Evolutionary conservation across 345 rosid genomes (phyloP).

Genomic region (Moringa oleifera): DNA sequence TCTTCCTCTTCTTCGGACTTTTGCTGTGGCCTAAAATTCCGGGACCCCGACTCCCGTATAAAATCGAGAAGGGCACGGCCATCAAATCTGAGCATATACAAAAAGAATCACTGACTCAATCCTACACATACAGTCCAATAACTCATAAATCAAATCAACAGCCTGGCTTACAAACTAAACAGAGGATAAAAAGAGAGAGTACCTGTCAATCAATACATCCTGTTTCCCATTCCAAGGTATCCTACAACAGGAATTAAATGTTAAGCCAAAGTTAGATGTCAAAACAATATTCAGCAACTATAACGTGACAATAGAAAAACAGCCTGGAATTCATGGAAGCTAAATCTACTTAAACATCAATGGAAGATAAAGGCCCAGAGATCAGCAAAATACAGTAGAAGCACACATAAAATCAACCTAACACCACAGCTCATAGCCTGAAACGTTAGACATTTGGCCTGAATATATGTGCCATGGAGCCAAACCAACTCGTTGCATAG

Average conservation of each 20-base stretch:
- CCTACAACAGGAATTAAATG: conserved; percentile 27
- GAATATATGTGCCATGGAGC: conserved; percentile 1
- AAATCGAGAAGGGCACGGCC: conserved; percentile 97
- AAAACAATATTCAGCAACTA: background rate
- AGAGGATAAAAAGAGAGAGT: background rate
- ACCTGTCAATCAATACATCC: conserved; percentile 83
- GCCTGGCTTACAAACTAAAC: background rate
- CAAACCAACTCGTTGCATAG: background rate
- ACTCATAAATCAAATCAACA: too few species aligned
- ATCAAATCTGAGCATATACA: conserved; percentile 47
- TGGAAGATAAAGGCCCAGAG: too few species aligned
- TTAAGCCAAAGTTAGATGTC: too few species aligned
- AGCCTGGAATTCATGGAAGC: too few species aligned
- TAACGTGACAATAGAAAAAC: background rate
- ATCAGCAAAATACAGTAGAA: too few species aligned
- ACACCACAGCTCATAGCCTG: too few species aligned
- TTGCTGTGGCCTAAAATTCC: conserved; percentile 36
- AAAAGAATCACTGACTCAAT: background rate
- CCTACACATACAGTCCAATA: background rate
- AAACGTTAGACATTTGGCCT: background rate
- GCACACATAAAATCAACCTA: too few species aligned
- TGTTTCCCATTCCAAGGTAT: conserved; percentile 94
- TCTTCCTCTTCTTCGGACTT: conserved; percentile 93
- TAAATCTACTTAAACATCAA: too few species aligned
- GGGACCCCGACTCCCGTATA: conserved; percentile 65